A percentile compares a stretch with the other conserved stretches of the same genome.
Conservation (phyloP, 331 rosid genomes). For the Saraca asoca region DNA sequence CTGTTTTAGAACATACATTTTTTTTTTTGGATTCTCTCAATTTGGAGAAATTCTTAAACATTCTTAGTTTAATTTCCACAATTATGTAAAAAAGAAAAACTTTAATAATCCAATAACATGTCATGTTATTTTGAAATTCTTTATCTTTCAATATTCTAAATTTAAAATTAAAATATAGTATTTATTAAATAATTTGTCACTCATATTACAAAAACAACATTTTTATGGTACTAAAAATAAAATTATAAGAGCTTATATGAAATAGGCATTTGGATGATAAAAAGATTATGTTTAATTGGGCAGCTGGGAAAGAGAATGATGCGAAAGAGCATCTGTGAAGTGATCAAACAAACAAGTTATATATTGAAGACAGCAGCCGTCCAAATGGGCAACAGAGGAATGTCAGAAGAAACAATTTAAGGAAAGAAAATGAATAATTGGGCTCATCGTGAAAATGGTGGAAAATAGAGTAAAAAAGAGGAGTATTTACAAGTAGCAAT, state of each 20-base stretch:
- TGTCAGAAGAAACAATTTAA: too few relatives aligned
- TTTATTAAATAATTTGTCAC: background rate
- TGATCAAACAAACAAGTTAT: background rate
- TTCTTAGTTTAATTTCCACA: background rate
- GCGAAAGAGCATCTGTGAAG: slow-evolving; percentile 11
- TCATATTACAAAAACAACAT: background rate
- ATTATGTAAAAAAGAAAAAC: background rate
- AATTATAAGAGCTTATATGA: too few relatives aligned
- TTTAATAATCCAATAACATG: too few relatives aligned
- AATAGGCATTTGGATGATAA: too few relatives aligned
- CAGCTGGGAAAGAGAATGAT: background rate
- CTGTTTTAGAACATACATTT: background rate
- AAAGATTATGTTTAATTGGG: background rate
- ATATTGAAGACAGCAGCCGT: background rate
- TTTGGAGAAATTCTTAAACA: background rate
- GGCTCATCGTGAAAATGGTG: too few relatives aligned
- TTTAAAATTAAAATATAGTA: too few relatives aligned
- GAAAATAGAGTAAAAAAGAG: background rate
- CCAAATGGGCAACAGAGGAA: background rate
- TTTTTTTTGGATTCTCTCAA: background rate
- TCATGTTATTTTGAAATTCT: too few relatives aligned
- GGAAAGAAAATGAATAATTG: background rate
- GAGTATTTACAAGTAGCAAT: background rate
- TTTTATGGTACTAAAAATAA: too few relatives aligned
- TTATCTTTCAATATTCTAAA: too few relatives aligned